phyloP scores from a whole-genome alignment of 2,329 filamentous ascomycete genomes.

The Raffaelea albimanens region DNA sequence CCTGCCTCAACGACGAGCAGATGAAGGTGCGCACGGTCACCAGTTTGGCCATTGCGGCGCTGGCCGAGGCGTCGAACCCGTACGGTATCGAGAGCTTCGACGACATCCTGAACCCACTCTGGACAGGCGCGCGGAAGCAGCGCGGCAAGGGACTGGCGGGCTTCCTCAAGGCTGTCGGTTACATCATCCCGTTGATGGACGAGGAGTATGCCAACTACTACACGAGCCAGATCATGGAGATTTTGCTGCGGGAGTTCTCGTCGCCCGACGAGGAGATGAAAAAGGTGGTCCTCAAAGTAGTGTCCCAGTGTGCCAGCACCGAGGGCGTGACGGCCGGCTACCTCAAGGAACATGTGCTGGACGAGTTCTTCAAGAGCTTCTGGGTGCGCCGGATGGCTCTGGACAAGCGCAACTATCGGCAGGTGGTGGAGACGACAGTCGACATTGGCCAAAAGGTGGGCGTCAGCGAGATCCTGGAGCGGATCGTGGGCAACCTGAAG shows the following conservation, averaged over 20 bases:
- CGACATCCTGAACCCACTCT: slow-evolving; percentile 91
- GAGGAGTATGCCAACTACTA: slow-evolving; percentile 99
- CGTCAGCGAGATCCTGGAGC: slow-evolving; percentile 85
- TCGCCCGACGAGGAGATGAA: slow-evolving; percentile 99
- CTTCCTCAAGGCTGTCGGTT: slow-evolving; percentile 94
- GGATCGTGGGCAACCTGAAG: slow-evolving; percentile 91
- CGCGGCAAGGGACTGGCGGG: slow-evolving; percentile 91
- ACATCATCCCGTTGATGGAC: slow-evolving; percentile 98
- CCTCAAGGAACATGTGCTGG: slow-evolving; percentile 86
- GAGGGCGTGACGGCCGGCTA: slow-evolving; percentile 92
- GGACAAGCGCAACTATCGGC: slow-evolving; percentile 94
- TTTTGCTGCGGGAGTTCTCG: slow-evolving; percentile 87
- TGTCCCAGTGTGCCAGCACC: slow-evolving; percentile 90
- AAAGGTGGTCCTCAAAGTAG: slow-evolving; percentile 95
- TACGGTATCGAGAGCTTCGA: slow-evolving; percentile 99
- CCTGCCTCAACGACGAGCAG: slow-evolving; percentile 94
- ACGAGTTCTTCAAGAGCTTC: slow-evolving; percentile 98
- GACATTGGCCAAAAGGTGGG: slow-evolving; percentile 98
- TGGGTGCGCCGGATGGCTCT: slow-evolving; percentile 96
- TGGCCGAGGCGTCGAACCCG: slow-evolving; percentile 92
- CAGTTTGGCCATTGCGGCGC: slow-evolving; percentile 83
- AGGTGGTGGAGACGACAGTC: slow-evolving; percentile 96
- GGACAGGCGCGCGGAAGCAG: slow-evolving; percentile 94
- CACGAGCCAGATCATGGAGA: slow-evolving; percentile 98
- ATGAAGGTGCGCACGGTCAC: slow-evolving; percentile 96